Evolutionary conservation across 805 yeast genomes (phyloP), one percentile per base, ranked within the genome.

Genomic region (Candida ponderosae): DNA sequence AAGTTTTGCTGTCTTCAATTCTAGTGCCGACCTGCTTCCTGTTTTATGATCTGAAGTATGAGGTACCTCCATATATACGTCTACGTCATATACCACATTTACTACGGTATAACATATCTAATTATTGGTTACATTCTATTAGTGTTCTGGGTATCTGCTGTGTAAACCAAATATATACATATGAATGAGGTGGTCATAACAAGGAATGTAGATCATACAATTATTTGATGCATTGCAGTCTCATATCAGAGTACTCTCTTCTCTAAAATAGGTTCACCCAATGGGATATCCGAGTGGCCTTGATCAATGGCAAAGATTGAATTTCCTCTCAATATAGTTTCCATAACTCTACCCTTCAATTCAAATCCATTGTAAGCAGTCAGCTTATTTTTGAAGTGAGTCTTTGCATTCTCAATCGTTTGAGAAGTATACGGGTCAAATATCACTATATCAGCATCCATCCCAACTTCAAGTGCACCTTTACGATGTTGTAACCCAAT

Each of bases 391-490:
- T 86, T 88, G 67, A 84, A 90, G 47, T 60, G 72, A 24, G 84
- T 75, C 32, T 70, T 63, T 17, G 66, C 66, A 51, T 81, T 80
- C 4, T 62, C 58, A 26, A 84, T 70, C 1, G 54, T 54, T 49
- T 73, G 79, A 29, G 49, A 51, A 6, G 65, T 64, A 11, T 66
- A 66, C 6, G 85, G 76, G 54, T 90, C 94, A 53, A 90, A 87
- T 7, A 89, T 68, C 23, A 82, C 78, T 45, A 89, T 76, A 59
- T 89, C 97, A 0, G 97, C 97, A 59, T 90, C 96, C 53, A 70
- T 72, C 0, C 96, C 97, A 10, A 70, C 70, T 21, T 65, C 72
- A 35, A 90, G 67, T 38, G 65, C 63, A 10, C 97, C 97, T 63
- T 90, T 89, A 33, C 60, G 54, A 47, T 82, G 76, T 7, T 69